These are phyloP conservation scores for Jatropha curcas DNA, from an alignment of 345 rosid genomes.

Conservation along the genomic window DNA sequence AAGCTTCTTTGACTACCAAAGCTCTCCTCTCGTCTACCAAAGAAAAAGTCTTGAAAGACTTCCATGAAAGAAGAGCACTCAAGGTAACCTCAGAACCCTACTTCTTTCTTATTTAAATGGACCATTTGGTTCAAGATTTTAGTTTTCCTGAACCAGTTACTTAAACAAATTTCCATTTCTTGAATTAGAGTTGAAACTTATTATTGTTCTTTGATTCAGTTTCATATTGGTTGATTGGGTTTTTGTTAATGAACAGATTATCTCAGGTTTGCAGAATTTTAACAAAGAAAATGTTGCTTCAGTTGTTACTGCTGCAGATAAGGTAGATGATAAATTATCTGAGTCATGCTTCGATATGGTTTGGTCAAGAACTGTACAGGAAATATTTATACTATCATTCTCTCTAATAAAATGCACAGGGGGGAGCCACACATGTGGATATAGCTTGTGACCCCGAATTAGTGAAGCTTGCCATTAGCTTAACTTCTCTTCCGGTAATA, in stretches of 20 bases:
- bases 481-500: slow-evolving; percentile 64
- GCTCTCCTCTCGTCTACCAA: slow-evolving; percentile 45
- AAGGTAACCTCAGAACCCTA: slow-evolving; percentile 32
- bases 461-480: slow-evolving; percentile 52
- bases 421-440: slow-evolving; percentile 73
- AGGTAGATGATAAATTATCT: slow-evolving; percentile 29
- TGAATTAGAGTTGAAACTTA: neutral
- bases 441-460: slow-evolving; percentile 67
- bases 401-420: slow-evolving; percentile 31
- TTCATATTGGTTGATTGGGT: no score
- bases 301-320: slow-evolving; percentile 62
- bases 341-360: neutral
- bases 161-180: neutral
- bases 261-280: slow-evolving; percentile 58
- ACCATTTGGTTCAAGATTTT: neutral
- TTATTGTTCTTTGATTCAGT: neutral
- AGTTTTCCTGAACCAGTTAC: no score
- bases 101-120: no score
- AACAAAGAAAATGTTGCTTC: slow-evolving; percentile 54
- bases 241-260: slow-evolving; percentile 32
- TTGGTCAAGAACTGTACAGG: no score
- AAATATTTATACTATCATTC: neutral
- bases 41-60: slow-evolving; percentile 40
- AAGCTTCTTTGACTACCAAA: slow-evolving; percentile 19
- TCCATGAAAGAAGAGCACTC: slow-evolving; percentile 52